phyloP scores from a whole-genome alignment of 176 grass and related monocot genomes.

The Bromus sterilis region DNA sequence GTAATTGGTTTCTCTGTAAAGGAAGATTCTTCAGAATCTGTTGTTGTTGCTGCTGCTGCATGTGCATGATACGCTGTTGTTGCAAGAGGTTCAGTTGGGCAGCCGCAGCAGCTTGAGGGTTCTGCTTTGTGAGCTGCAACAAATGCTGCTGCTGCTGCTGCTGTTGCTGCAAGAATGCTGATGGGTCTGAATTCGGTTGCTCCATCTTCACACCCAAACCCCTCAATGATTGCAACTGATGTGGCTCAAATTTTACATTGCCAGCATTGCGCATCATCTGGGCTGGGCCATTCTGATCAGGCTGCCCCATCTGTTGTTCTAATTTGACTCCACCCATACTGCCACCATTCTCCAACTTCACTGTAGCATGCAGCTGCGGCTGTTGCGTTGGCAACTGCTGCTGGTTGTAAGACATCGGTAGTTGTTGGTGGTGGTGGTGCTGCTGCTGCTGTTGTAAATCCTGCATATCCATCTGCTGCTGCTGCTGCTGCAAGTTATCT shows the following conservation, averaged over 20 bases:
- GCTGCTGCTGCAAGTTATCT: conserved; percentile 48
- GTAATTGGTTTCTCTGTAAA: conserved; percentile 61
- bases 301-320: conserved; percentile 57
- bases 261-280: conserved; percentile 35
- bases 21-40: conserved; percentile 64
- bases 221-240: conserved; percentile 73
- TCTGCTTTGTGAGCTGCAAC: conserved; percentile 74
- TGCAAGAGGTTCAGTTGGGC: conserved; percentile 66
- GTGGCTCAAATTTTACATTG: conserved; percentile 54
- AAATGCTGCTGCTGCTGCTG: conserved; percentile 55
- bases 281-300: conserved; percentile 47
- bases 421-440: conserved; percentile 52
- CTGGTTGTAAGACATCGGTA: conserved; percentile 60
- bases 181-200: conserved; percentile 49
- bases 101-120: conserved; percentile 74
- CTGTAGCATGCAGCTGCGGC: conserved; percentile 42
- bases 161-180: conserved; percentile 47
- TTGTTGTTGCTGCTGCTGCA: conserved; percentile 54
- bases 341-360: conserved; percentile 64
- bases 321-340: conserved; percentile 56
- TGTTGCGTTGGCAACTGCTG: conserved; percentile 46
- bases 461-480: conserved; percentile 50
- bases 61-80: conserved; percentile 65
- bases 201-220: conserved; percentile 90
- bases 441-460: conserved; percentile 46